Percentiles rank a stretch among this genome's conserved stretches.
These are phyloP conservation scores for Mimosa bimucronata DNA, from an alignment of 306 rosid genomes.

Conservation along the genomic window DNA sequence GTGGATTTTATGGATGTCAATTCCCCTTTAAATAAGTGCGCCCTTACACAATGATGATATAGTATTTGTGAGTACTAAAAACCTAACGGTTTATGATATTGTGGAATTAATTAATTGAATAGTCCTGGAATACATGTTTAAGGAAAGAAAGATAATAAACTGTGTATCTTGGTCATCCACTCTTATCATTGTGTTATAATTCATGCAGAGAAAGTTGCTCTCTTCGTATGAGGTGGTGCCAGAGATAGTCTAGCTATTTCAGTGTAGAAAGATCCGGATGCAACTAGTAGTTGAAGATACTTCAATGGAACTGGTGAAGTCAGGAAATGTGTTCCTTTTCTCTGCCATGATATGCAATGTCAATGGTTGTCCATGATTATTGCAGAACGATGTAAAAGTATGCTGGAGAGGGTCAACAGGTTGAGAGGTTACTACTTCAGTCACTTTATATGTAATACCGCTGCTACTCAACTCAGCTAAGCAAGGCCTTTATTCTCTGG, in stretches of 20 bases:
- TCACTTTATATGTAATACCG: constrained; percentile 10
- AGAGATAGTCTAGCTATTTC: constrained; percentile 36
- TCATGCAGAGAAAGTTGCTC: constrained; percentile 72
- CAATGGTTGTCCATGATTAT: constrained; percentile 17
- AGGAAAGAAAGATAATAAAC: not conserved
- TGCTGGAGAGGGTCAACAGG: constrained; percentile 20
- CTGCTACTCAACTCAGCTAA: constrained; percentile 8
- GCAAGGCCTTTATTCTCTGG: constrained; percentile 28
- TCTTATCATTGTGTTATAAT: constrained; percentile 9
- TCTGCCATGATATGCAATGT: not conserved
- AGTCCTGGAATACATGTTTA: too few relatives aligned
- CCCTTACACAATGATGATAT: too few relatives aligned
- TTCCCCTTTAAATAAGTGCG: too few relatives aligned
- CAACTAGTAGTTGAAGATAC: constrained; percentile 42
- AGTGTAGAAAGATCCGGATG: constrained; percentile 32
- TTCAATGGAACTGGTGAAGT: constrained; percentile 20
- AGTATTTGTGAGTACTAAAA: too few relatives aligned
- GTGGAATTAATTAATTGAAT: too few relatives aligned
- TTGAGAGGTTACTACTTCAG: constrained; percentile 33
- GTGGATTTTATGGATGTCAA: too few relatives aligned
- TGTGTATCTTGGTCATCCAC: not conserved
- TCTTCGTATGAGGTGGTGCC: constrained; percentile 62
- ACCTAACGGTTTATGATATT: too few relatives aligned
- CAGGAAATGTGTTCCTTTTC: constrained; percentile 19
- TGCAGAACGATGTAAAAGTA: constrained; percentile 30